Conservation (phyloP, 768 basidiomycete genomes). For the Pholiota microspora region DNA sequence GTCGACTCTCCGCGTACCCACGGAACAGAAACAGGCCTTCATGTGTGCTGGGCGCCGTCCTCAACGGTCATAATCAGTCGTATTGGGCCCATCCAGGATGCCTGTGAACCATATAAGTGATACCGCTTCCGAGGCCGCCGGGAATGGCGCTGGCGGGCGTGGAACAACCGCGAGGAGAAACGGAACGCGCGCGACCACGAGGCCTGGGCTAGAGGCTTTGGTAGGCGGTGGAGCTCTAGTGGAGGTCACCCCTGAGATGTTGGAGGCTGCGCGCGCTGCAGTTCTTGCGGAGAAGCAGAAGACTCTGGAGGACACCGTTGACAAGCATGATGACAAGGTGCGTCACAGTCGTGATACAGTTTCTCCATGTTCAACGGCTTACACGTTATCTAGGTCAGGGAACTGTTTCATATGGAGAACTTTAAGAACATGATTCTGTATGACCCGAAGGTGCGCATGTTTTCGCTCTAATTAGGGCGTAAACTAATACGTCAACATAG, state of each 20-base stretch:
- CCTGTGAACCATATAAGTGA: background rate
- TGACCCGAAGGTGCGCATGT: slow-evolving; percentile 61
- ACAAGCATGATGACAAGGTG: slow-evolving; percentile 74
- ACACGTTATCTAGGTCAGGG: slow-evolving; percentile 56
- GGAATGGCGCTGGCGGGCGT: background rate
- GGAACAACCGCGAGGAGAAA: background rate
- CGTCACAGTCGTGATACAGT: slow-evolving; percentile 27
- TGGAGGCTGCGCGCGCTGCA: slow-evolving; percentile 37
- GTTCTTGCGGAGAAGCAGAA: slow-evolving; percentile 59
- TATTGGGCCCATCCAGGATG: background rate
- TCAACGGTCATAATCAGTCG: background rate
- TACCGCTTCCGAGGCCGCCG: background rate
- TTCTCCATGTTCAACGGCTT: slow-evolving; percentile 2
- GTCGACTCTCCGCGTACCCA: slow-evolving; percentile 7
- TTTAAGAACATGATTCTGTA: slow-evolving; percentile 75
- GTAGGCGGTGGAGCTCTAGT: background rate
- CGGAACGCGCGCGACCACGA: background rate
- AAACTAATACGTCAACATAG: slow-evolving; percentile 32
- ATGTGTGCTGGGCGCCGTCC: background rate
- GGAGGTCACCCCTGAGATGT: slow-evolving; percentile 18
- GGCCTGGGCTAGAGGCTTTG: background rate
- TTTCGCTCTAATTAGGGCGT: background rate
- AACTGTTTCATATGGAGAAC: slow-evolving; percentile 85
- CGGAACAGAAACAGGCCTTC: slow-evolving; percentile 13
- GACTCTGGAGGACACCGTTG: slow-evolving; percentile 56